Conservation (phyloP, 1,284 basidiomycete species). For the Trichosporon asahii region DNA sequence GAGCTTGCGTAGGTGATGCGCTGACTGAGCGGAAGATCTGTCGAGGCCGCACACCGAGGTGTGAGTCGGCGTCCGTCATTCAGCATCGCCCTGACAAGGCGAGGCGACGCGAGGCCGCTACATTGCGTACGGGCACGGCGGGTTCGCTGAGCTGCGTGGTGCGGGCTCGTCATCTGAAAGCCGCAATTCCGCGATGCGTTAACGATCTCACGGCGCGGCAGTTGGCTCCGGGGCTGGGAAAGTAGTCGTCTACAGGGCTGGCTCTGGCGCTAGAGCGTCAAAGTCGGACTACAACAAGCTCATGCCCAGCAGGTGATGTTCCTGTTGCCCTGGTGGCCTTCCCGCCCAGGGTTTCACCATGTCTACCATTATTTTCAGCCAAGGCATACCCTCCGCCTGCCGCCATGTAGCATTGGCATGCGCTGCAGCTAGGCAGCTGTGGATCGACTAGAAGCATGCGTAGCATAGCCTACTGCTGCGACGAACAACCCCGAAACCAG, state of each 20-base stretch:
- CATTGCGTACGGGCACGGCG: neutral
- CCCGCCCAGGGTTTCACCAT: neutral
- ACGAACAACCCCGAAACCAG: neutral
- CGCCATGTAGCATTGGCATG: neutral
- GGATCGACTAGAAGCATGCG: neutral
- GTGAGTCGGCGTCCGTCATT: neutral
- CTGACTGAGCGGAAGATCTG: neutral
- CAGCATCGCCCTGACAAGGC: neutral
- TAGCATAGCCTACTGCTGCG: neutral
- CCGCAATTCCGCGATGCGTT: neutral
- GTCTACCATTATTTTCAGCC: neutral
- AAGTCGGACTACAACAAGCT: neutral
- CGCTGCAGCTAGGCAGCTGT: neutral
- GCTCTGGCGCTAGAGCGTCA: neutral
- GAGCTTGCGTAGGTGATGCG: neutral
- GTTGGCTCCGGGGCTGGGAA: neutral
- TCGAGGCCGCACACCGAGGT: neutral
- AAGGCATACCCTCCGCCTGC: neutral
- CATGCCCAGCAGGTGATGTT: neutral
- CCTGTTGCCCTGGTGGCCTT: slow-evolving; percentile 4
- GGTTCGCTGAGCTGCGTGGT: neutral
- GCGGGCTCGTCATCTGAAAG: neutral
- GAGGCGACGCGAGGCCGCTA: neutral
- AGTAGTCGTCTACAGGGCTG: neutral
- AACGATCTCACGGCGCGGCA: neutral